Evolutionary conservation across 768 basidiomycete genomes (phyloP).

Genomic region (Hypsizygus marmoreus): DNA sequence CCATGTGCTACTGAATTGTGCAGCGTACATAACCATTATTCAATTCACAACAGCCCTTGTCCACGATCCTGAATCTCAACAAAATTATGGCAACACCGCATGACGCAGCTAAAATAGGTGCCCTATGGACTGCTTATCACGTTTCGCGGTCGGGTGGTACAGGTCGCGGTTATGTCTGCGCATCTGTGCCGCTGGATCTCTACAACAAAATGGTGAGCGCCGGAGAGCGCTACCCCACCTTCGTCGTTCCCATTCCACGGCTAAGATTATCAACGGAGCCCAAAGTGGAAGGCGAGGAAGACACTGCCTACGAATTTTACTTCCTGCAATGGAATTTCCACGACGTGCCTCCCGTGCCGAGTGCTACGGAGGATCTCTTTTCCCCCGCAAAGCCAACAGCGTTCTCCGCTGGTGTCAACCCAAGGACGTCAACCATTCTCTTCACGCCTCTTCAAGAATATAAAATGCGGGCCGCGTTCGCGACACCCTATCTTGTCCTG

Average conservation of each 20-base stretch:
- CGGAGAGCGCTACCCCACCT: constrained; percentile 70
- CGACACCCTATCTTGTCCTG: constrained; percentile 87
- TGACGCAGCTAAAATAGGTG: constrained; percentile 70
- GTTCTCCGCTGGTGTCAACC: constrained; percentile 32
- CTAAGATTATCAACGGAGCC: constrained; percentile 23
- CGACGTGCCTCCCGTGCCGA: constrained; percentile 62
- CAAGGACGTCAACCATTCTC: constrained; percentile 72
- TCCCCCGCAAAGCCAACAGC: constrained; percentile 27
- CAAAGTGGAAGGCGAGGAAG: constrained; percentile 29
- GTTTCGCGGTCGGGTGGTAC: constrained; percentile 77
- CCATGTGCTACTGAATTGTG: background rate
- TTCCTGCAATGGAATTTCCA: constrained; percentile 92
- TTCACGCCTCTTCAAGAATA: constrained; percentile 95
- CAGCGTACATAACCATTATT: constrained; percentile 4
- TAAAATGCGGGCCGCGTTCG: constrained; percentile 79
- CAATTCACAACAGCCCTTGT: constrained; percentile 61
- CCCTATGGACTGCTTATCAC: constrained; percentile 91
- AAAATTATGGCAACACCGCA: constrained; percentile 69
- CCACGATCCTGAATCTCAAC: constrained; percentile 76
- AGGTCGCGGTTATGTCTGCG: constrained; percentile 84
- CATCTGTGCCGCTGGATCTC: constrained; percentile 69
- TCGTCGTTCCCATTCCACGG: constrained; percentile 82
- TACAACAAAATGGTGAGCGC: constrained; percentile 71
- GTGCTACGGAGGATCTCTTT: constrained; percentile 48
- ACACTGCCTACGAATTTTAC: constrained; percentile 74